Base-by-base conservation (phyloP, 2,329 filamentous ascomycete species). In the Fusarium brachygibbosum region DNA sequence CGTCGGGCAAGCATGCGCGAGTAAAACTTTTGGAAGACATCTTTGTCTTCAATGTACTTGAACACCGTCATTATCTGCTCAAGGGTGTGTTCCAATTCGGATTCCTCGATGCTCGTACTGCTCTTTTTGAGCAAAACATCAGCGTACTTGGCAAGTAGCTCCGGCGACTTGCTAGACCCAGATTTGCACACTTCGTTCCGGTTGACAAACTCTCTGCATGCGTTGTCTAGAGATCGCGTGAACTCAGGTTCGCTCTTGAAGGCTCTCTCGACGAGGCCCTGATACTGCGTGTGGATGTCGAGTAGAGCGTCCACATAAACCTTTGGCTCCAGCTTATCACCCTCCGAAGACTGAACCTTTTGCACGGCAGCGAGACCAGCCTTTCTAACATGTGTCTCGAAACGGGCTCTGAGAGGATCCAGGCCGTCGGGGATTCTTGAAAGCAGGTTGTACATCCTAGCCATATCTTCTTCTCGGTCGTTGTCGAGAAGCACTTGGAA, bases 11-110 rank as follows among this genome's bases (percentile, higher is more conserved):
- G 84, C 91, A 97, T 97, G 68, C 94, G 92, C 3, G 95, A 97
- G 82, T 99, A 99, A 82, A 98, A 99, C 80, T 98, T 99, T 80
- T 98, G 96, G 87, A 99, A 99, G 7, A 99, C 97, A 76, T 99
- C 96, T 85, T 99, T 99, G 82, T 99, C 97, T 79, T 99, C 96
- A 69, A 99, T 98, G 81, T 99, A 99, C 83, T 98, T 98, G 88
- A 99, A 99, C 57, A 99, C 93, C 2, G 95, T 98, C 96, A 99
- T 99, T 75, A 99, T 96, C 79, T 98, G 93, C 21, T 89, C 90
- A 31, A 98, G 84, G 32, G 93, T 91, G 71, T 91, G 91, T 82
- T 99, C 96, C 74, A 98, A 87, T 76, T 99, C 95, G 32, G 93
- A 91, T 77, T 99, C 96, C 77, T 98, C 96, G 16, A 94, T 93